A percentile compares a stretch with the other conserved stretches of the same genome.
Conservation (phyloP, 345 rosid species). For the Gossypium mustelinum region DNA sequence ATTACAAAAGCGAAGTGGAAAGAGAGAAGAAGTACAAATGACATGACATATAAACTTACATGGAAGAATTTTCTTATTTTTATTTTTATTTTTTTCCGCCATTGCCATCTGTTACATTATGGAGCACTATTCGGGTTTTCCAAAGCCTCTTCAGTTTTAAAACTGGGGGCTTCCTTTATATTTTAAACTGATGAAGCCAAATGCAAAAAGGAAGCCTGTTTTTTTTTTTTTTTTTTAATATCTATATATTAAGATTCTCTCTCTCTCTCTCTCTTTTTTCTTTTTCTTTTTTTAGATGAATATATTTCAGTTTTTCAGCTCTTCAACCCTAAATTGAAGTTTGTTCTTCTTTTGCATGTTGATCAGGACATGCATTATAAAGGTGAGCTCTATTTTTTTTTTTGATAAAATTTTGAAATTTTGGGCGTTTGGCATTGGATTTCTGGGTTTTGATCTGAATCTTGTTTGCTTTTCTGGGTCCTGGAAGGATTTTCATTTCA, state of each 20-base stretch:
- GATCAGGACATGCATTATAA: conserved; percentile 8
- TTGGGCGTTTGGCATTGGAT: conserved; percentile 1
- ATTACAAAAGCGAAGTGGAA: not conserved
- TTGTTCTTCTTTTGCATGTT: conserved; percentile 12
- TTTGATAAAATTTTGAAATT: not conserved
- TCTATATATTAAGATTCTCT: conserved; percentile 7
- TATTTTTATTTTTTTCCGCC: not conserved
- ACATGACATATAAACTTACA: not conserved
- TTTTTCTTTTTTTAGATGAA: not conserved
- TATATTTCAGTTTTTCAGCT: not conserved
- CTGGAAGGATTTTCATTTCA: not conserved
- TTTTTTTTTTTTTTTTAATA: not conserved
- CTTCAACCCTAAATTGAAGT: not conserved
- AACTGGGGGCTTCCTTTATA: not conserved
- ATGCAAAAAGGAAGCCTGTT: not conserved
- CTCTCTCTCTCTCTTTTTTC: no score
- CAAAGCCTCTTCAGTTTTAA: conserved; percentile 8
- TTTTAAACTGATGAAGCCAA: conserved; percentile 3
- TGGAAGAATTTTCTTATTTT: not conserved
- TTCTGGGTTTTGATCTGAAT: conserved; percentile 8
- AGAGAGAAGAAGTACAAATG: not conserved
- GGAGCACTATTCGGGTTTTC: conserved; percentile 5
- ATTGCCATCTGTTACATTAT: not conserved
- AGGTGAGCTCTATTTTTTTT: conserved; percentile 9
- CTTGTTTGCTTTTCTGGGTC: conserved; percentile 7